Base-by-base conservation (phyloP, 2,329 filamentous ascomycete species). In the Orbilia javanica region DNA sequence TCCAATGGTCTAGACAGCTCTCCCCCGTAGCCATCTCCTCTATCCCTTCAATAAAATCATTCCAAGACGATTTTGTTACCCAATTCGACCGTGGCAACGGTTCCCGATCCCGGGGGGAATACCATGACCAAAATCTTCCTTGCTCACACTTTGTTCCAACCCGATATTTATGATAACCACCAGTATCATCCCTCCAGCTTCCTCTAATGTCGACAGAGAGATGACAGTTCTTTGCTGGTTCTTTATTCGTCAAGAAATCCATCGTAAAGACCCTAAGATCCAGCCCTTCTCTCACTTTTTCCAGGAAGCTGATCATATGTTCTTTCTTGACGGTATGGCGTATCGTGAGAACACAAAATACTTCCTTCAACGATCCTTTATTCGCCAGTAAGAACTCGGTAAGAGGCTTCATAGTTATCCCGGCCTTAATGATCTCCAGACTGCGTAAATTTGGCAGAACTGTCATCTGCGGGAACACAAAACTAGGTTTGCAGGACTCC, bases 201-300 rank as follows among this genome's bases (percentile, higher is more conserved):
- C 55, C 55, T 13, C 31, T 25, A 25, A 60, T 60, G 20, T 60
- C 55, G n/a, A 60, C 55, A 34, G 55, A 39, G 20, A 60, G 55
- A 27, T 60, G 5, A 20, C 55, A 60, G 3, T 18, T 13, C 11
- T 60, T 60, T 2, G 20, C 11, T 3, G 34, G 55, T 15, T n/a
- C 18, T 27, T 42, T 42, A 42, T 60, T 39, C 6, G 55, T 60
- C 34, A 60, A 27, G 13, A 60, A 60, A 27, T 60, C 55, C 55
- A 60, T 60, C 11, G 20, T 27, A 42, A 60, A 60, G 31, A 60
- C 20, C 5, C 22, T 34, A 60, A 60, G 55, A 11, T 60, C 34
- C 13, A 60, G 4, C 3, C 13, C 18, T 4, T 27, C 55, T 11
- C 34, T 60, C 34, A 60, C 11, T n/a, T 60, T 25, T 25, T 6